Evolutionary conservation across 768 basidiomycete species (phyloP), one percentile per base, ranked within the genome.

Genomic region (Termitomyces sp.): DNA sequence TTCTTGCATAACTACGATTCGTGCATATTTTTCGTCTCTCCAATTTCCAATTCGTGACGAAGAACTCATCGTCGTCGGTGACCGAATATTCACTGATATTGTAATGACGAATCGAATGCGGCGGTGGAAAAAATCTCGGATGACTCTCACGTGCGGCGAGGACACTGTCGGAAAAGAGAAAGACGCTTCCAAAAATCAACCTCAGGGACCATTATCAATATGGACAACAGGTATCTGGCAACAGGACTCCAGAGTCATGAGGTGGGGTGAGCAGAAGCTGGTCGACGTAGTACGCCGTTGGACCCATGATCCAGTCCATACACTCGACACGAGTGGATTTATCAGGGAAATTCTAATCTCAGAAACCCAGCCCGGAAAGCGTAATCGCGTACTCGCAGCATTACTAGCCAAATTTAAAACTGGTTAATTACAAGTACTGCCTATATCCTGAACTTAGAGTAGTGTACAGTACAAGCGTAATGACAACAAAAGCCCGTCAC

Each of bases 71-170:
- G 74, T 98, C 43, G 87, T 99, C 12, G 96, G 96, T 0, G 96
- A 99, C 76, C 84, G 96, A 11, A 75, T 98, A 56, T 90, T 97
- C 68, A 99, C 96, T 0, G 96, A 99, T 71, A 76, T 95, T 17
- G 83, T 98, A 56, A 79, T 98, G 73, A 89, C 93, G 9, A 89
- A 91, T 66, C 86, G 93, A 40, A 86, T 95, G 78, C 72, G 72
- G 32, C 69, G 60, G 32, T 67, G 59, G 61, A 68, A 62, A 31
- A 54, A 17, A 32, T 31, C 57, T 32, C 61, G 53, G 36, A 63
- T 61, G 59, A 60, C 49, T 32, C 63, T 64, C 49, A 65, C 58
- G n/a, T 71, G 60, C 58, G 70, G 71, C 38, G 65, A 65, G 32
- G 71, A 68, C 14, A 69, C 70, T 7, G 50, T 69, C 20, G 66